A percentile compares a stretch with the other conserved stretches of the same genome.
Evolutionary conservation across 1,139 yeast genomes (phyloP).

Genomic region (Citeromyces siamensis): DNA sequence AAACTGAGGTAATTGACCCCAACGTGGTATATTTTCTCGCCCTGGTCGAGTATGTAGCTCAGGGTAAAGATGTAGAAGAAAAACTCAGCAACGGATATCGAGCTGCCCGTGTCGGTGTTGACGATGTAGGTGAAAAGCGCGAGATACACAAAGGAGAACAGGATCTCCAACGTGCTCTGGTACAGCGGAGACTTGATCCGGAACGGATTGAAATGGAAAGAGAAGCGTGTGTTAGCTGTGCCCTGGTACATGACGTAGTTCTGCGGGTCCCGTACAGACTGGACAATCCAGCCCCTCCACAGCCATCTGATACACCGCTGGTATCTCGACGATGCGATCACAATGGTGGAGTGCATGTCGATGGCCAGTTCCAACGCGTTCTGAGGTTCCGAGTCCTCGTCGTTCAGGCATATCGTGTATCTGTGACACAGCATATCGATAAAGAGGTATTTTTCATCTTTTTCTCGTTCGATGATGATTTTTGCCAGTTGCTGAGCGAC

Average conservation of each 20-base stretch:
- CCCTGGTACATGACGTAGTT: constrained; percentile 55
- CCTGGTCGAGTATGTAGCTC: constrained; percentile 58
- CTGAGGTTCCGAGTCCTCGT: constrained; percentile 45
- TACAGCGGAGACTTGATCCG: constrained; percentile 77
- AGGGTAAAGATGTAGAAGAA: constrained; percentile 53
- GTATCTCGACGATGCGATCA: constrained; percentile 70
- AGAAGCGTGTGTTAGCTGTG: constrained; percentile 39
- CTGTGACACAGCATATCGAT: constrained; percentile 71
- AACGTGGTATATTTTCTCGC: constrained; percentile 60
- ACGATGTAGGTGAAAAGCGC: constrained; percentile 51
- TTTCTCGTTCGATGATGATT: constrained; percentile 45
- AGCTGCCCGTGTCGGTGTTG: constrained; percentile 27
- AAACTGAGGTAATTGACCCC: constrained; percentile 65
- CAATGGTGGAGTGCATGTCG: constrained; percentile 69
- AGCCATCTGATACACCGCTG: constrained; percentile 84
- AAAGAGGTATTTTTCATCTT: constrained; percentile 53
- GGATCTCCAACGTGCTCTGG: constrained; percentile 62
- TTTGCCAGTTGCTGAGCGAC: constrained; percentile 71
- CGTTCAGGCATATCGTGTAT: constrained; percentile 53
- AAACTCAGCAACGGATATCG: constrained; percentile 32
- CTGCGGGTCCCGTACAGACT: constrained; percentile 57
- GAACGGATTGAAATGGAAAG: constrained; percentile 70
- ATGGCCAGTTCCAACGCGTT: constrained; percentile 79
- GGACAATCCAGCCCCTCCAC: constrained; percentile 91
- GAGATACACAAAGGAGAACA: constrained; percentile 55